Evolutionary conservation across 306 rosid species (phyloP).

Genomic region (Dicorynia guianensis): DNA sequence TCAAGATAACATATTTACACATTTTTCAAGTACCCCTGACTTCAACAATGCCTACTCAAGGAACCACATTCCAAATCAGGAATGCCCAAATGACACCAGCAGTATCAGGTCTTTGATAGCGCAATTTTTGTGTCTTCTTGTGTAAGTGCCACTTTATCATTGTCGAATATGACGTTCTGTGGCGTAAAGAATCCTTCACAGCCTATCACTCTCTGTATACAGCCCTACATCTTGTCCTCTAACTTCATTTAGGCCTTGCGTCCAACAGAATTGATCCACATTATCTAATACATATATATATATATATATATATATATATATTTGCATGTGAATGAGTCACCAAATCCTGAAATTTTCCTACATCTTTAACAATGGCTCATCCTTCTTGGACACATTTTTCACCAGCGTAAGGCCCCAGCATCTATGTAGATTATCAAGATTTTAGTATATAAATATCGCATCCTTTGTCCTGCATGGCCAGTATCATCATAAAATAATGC

Average conservation of each 20-base stretch:
- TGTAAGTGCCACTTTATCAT: not conserved
- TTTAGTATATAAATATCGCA: not conserved
- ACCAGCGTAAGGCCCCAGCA: not conserved
- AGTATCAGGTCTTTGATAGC: not conserved
- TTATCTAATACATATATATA: not conserved
- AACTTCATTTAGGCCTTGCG: not conserved
- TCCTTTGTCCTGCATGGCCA: not conserved
- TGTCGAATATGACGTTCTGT: not conserved
- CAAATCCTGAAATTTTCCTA: not conserved
- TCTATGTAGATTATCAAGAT: not conserved
- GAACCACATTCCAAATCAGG: not conserved
- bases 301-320: not conserved
- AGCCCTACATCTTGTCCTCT: not conserved
- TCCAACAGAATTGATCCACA: not conserved
- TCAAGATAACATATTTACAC: not conserved
- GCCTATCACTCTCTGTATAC: not conserved
- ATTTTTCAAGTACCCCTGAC: not conserved
- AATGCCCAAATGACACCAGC: constrained; percentile 1
- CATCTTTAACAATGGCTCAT: not conserved
- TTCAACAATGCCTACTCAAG: not conserved
- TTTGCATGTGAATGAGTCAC: not conserved
- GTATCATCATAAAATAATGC: constrained; percentile 13
- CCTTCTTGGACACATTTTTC: not conserved
- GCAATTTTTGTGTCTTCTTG: not conserved
- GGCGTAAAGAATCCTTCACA: not conserved